Base-by-base conservation (phyloP, 2,329 filamentous ascomycete genomes). In the Drechslerella dactyloides region DNA sequence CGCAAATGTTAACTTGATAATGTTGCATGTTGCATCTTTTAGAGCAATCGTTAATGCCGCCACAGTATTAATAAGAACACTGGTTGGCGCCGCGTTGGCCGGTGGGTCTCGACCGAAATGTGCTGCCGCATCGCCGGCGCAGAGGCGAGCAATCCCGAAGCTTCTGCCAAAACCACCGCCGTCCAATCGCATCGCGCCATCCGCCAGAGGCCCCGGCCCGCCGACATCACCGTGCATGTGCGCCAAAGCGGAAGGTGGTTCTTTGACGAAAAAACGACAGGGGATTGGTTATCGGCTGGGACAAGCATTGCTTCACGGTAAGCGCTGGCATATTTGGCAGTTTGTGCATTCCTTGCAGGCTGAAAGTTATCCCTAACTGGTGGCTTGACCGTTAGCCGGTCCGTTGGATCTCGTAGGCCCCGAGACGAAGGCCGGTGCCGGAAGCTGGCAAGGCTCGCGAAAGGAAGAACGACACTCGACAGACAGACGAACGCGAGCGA, bases 191-290 rank as follows among this genome's bases (percentile, higher is more conserved):
- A 51, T 51, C 51, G 23, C 21, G 17, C 21, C 51, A 30, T 19
- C 8, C 23, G 19, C 11, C 17, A 4, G 17, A 17, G 19, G 13
- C 8, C 51, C 51, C 21, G 7, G 24, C 8, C 3, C 51, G 6
- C 23, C 27, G 21, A 54, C 51, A 54, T 54, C 51, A 54, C 51
- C 27, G 21, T 54, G 51, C 51, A 54, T 30, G 21, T 30, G 40
- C 30, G 27, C 27, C 10, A 61, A 61, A 42, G 19, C 48, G 48
- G 58, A 61, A 61, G 58, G 58, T 61, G 33, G n/a, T 46, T 17
- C 2, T 61, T 35, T n/a, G n/a, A n/a, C n/a, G 46, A 44, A 8
- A 33, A 53, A 53, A 40, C 46, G 24, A 54, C 19, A n/a, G 11
- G 21, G n/a, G 44, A 21, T 19, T 23, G 35, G 17, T 11, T 10